These are phyloP conservation scores for Blastocrithidia nonstop DNA, from an alignment of 208 protist species.

Conservation along the genomic window DNA sequence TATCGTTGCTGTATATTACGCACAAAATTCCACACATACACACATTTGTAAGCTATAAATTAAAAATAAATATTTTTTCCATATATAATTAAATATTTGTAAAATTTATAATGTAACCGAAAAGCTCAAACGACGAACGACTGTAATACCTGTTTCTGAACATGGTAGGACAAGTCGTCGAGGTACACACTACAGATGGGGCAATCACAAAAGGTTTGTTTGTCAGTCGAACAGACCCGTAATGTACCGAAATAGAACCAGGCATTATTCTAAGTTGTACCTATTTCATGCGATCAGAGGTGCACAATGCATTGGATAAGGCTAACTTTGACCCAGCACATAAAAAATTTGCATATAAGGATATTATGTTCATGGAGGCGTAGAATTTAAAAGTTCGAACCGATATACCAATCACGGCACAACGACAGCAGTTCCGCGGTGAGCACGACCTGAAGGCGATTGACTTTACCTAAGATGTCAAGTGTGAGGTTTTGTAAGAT, in stretches of 20 bases:
- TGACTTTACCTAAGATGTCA: slow-evolving; percentile 47
- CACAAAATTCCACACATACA: not conserved
- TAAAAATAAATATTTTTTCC: not conserved
- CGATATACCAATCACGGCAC: slow-evolving; percentile 35
- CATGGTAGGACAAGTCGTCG: slow-evolving; percentile 70
- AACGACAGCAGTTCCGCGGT: slow-evolving; percentile 22
- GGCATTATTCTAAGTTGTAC: slow-evolving; percentile 56
- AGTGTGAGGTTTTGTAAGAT: slow-evolving; percentile 43
- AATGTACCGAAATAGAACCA: slow-evolving; percentile 20
- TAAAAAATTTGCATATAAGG: slow-evolving; percentile 34
- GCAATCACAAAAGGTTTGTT: slow-evolving; percentile 66
- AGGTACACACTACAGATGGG: slow-evolving; percentile 61
- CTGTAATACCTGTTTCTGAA: slow-evolving; percentile 84
- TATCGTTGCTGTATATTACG: not conserved
- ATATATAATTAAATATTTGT: not conserved
- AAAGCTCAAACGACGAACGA: slow-evolving; percentile 61
- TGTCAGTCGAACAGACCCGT: slow-evolving; percentile 59
- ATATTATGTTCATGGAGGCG: slow-evolving; percentile 68
- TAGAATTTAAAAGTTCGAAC: slow-evolving; percentile 46
- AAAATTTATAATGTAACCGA: slow-evolving; percentile 18
- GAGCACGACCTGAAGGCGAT: slow-evolving; percentile 49
- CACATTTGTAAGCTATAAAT: not conserved
- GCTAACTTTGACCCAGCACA: slow-evolving; percentile 18
- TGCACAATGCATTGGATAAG: slow-evolving; percentile 18
- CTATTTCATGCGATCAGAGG: slow-evolving; percentile 25